Evolutionary conservation across 768 basidiomycete species (phyloP), one percentile per base, ranked within the genome.

Genomic region (Psilocybe subaeruginosa): DNA sequence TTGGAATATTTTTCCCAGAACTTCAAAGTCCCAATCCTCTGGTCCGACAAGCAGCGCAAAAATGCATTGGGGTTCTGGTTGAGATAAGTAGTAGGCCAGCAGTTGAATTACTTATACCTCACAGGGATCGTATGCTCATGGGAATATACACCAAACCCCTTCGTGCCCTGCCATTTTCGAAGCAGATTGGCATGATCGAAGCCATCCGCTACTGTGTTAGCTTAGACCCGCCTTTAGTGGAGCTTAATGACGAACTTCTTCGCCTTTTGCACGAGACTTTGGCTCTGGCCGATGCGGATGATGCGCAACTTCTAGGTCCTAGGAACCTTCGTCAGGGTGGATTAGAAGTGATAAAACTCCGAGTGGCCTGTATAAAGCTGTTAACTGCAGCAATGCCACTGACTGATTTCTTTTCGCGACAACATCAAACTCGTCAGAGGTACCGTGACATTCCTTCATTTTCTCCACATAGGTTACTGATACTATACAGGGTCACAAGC

Each of bases 161-260:
- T 17, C 84, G 97, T 55, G 97, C 97, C 0, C 82, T 99, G 27
- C 95, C 95, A 1, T 96, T 98, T 72, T 83, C 90, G 14, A 93
- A 94, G 68, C 97, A 99, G 73, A 97, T 99, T 59, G 97, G 96
- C 31, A 95, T 98, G 85, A 95, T 99, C 61, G 97, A 99, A 68
- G 95, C 95, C 16, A 88, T 99, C 61, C 91, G 96, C 8, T 99
- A 95, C 72, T 93, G 94, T 71, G 86, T 99, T 63, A 91, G 86
- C 59, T 79, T 98, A 35, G 85, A 92, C 29, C 96, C 97, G 8
- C 92, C 94, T 0, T 82, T 99, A 27, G 88, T 95, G 1, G 95
- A 97, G 66, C 80, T 95, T 43, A 94, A 93, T 64, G 97, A 98
- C 47, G 95, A 98, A 72, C 85, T 98, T 50, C 80, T 95, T 52